Evolutionary conservation across 1,284 basidiomycete species (phyloP), one percentile per base, ranked within the genome.

Genomic region (Pseudomicrostroma phylloplanum): DNA sequence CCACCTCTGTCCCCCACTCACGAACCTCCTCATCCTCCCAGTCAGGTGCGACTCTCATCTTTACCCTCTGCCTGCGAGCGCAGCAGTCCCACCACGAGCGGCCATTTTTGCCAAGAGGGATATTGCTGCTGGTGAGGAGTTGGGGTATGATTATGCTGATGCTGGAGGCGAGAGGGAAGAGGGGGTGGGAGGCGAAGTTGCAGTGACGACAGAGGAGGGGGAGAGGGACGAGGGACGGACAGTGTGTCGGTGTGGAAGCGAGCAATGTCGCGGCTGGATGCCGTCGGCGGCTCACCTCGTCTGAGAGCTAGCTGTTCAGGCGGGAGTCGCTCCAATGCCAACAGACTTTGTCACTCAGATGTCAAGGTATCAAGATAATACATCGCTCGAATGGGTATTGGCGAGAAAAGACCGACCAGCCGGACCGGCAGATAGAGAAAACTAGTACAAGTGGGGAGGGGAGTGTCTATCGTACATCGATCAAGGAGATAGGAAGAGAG

Each of bases 41-140:
- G 56, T 64, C 2, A n/a, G 63, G 12, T 26, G 56, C 25, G 60
- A 58, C 40, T 17, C 17, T 6, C 54, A 60, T 12, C 39, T 55
- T 1, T 17, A 3, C 6, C 15, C 6, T 48, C 43, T 48, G 6
- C 30, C 53, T 26, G 30, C 15, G 23, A 19, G n/a, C n/a, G 53
- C 42, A 7, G 21, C 55, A 30, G 39, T 11, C 17, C 60, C 63
- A 4, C 60, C 60, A 0, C 55, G 60, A 59, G 60, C 60, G 7
- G 59, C 63, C n/a, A 19, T 64, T 13, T 64, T 64, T 30, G 54
- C 60, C 39, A 23, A 17, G 23, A n/a, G 56, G 46, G 63, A 64
- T 55, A 56, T 64, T n/a, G 40, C n/a, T 25, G 43, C 53, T 11
- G 63, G 55, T 25, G 41, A 54, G 21, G 51, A 64, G 41, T 42